Evolutionary conservation across 108 stramenopile species (phyloP), one percentile per base, ranked within the genome.

Genomic region (Nitzschia palea): DNA sequence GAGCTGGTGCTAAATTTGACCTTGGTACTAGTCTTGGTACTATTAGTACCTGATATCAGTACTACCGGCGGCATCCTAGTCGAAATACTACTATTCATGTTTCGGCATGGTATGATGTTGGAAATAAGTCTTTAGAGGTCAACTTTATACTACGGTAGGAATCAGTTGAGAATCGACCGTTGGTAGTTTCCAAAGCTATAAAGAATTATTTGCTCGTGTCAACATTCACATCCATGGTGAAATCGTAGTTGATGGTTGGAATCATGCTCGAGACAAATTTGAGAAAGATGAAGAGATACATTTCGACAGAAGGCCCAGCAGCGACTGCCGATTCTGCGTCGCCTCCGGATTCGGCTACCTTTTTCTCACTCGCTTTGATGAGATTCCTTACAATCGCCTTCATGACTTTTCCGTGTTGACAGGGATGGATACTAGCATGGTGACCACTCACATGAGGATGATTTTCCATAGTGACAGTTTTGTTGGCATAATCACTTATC

Each of bases 181-280:
- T n/a, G n/a, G n/a, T n/a, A n/a, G n/a, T n/a, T n/a, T n/a, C n/a
- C n/a, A n/a, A n/a, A n/a, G n/a, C n/a, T n/a, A n/a, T n/a, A n/a
- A n/a, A n/a, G n/a, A n/a, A n/a, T 60, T 70, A 79, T 34, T 89
- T 86, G 48, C 73, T 73, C 3, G 90, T 94, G 44, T 83, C 81
- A 32, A 90, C 90, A 10, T 84, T 83, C 36, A 99, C 98, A 44
- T 97, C 95, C 88, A 92, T 91, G 23, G 99, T 99, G 71, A 97
- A 98, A 82, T 99, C 99, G 77, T 99, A 99, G 70, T 94, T 96
- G 54, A 99, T 98, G 10, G 98, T 99, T 4, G 99, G 99, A 59
- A 99, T 95, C 67, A 99, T 97, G 60, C 84, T 85, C 54, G 85
- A 86, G 23, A 99, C 96, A 71, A 99, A 99, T 74, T 99, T 99